Percentiles rank a stretch among this genome's conserved stretches.
phyloP scores from a whole-genome alignment of 2,329 filamentous ascomycete species.

The Biscogniauxia sp. region DNA sequence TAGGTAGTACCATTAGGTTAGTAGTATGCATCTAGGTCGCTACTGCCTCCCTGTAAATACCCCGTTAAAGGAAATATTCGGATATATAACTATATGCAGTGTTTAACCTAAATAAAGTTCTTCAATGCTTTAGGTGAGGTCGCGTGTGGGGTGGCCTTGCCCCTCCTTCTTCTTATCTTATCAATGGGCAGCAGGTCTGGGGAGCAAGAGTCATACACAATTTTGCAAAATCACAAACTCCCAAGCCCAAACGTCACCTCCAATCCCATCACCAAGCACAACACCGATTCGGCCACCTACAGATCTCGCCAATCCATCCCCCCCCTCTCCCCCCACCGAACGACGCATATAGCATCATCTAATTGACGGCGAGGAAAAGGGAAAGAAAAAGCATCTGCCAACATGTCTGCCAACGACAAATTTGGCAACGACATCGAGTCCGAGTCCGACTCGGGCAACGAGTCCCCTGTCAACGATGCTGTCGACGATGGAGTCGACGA shows the following conservation, averaged over 20 bases:
- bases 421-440: slow-evolving; percentile 72
- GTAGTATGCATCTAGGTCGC: too few species aligned
- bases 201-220: slow-evolving; percentile 24
- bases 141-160: slow-evolving; percentile 7
- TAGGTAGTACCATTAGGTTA: too few species aligned
- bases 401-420: slow-evolving; percentile 61
- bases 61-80: too few species aligned
- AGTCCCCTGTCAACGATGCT: slow-evolving; percentile 56
- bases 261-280: background rate
- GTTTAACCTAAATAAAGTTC: too few species aligned
- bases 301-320: background rate
- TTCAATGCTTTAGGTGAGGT: background rate
- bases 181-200: slow-evolving; percentile 6
- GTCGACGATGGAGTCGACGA: slow-evolving; percentile 57
- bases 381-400: slow-evolving; percentile 11
- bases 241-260: slow-evolving; percentile 20
- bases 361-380: background rate
- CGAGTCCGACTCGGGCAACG: slow-evolving; percentile 62
- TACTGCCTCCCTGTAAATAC: too few species aligned
- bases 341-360: background rate
- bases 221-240: slow-evolving; percentile 22
- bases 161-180: slow-evolving; percentile 27
- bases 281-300: background rate
- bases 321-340: background rate
- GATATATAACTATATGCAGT: too few species aligned